These are phyloP conservation scores for Beauveria bassiana DNA, from an alignment of 2,329 filamentous ascomycete genomes.

Conservation along the genomic window DNA sequence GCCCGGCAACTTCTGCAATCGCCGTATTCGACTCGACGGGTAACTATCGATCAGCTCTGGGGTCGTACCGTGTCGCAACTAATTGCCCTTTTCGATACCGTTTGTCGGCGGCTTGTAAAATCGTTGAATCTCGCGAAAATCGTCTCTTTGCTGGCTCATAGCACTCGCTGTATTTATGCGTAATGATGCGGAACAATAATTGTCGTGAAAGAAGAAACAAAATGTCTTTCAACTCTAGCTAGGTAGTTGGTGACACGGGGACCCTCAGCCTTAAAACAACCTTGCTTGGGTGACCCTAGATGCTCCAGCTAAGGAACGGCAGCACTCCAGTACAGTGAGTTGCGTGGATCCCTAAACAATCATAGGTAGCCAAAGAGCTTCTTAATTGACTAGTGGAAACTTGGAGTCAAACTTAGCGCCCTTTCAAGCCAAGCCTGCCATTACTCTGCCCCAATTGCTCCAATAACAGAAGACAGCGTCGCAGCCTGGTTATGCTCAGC, in stretches of 20 bases:
- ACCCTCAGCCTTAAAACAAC: conserved; percentile 1
- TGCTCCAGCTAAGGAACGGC: not conserved
- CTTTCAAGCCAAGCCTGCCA: not conserved
- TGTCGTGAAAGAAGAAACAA: not conserved
- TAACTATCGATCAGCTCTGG: not conserved
- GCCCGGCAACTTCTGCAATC: not conserved
- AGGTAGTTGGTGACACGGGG: not conserved
- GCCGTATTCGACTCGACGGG: conserved; percentile 1
- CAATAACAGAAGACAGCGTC: conserved; percentile 2
- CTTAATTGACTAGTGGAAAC: not conserved
- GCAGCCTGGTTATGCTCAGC: conserved; percentile 1
- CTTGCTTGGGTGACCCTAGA: not conserved
- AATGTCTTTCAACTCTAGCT: not conserved
- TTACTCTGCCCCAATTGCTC: not conserved
- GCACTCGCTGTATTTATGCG: too few relatives aligned
- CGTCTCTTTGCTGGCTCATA: not conserved
- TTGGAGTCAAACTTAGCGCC: not conserved
- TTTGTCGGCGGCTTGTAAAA: too few relatives aligned
- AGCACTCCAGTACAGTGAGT: not conserved
- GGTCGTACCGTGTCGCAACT: not conserved
- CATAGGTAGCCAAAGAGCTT: not conserved
- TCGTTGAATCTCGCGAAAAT: not conserved
- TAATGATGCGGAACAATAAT: not conserved
- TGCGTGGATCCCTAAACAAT: not conserved
- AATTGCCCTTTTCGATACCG: not conserved